These are phyloP conservation scores for Magnolia sinica DNA, from an alignment of 164 flowering plant genomes.

Conservation along the genomic window DNA sequence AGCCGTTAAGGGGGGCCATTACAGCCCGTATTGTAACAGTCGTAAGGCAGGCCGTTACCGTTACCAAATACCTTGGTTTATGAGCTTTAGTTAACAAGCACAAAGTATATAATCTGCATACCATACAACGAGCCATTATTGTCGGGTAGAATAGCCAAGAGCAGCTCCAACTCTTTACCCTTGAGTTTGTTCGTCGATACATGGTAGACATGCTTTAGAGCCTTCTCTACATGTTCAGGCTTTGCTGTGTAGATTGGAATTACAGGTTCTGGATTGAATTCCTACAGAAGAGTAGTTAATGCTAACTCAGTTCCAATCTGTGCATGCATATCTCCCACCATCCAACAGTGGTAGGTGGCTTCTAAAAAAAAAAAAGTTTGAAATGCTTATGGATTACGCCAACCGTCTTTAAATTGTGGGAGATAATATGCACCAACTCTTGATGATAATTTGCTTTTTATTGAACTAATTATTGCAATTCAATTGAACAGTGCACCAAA, in stretches of 20 bases:
- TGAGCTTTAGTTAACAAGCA: background rate
- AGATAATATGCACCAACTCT: too few species aligned
- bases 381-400: too few species aligned
- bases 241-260: constrained; percentile 59
- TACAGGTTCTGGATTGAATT: constrained; percentile 67
- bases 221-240: constrained; percentile 77
- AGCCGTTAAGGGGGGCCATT: too few species aligned
- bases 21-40: too few species aligned
- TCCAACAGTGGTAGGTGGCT: too few species aligned
- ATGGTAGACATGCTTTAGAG: constrained; percentile 65
- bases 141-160: constrained; percentile 70
- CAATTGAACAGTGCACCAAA: background rate
- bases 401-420: too few species aligned
- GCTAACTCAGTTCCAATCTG: background rate
- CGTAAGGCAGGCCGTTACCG: too few species aligned
- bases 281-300: constrained; percentile 35
- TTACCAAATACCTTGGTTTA: too few species aligned
- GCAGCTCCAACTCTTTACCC: constrained; percentile 70
- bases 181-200: constrained; percentile 53
- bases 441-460: too few species aligned
- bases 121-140: constrained; percentile 80
- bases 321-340: too few species aligned
- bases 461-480: background rate
- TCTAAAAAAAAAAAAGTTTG: too few species aligned
- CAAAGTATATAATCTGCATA: constrained; percentile 21